Percentiles rank a stretch among this genome's conserved stretches.
Conservation (phyloP, 2,329 filamentous ascomycete species). For the Colletotrichum euphorbiae region DNA sequence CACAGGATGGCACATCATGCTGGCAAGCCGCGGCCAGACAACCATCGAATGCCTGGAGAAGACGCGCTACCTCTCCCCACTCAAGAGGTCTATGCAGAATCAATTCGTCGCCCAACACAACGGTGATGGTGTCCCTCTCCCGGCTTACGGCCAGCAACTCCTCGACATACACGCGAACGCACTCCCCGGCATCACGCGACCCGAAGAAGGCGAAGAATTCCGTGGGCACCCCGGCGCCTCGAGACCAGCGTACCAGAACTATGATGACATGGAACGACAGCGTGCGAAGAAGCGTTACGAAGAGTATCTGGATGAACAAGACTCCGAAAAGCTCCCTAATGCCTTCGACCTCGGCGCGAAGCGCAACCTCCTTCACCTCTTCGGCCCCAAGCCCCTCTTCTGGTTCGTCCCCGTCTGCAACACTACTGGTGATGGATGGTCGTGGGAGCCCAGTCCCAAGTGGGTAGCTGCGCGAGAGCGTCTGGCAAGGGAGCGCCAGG, state of each 20-base stretch:
- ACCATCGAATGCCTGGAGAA: conserved; percentile 98
- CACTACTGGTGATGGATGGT: conserved; percentile 92
- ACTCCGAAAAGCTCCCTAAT: conserved; percentile 88
- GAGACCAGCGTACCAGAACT: conserved; percentile 60
- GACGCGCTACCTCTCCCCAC: conserved; percentile 88
- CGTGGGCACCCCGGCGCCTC: conserved; percentile 50
- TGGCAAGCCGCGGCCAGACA: conserved; percentile 84
- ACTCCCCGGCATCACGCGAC: conserved; percentile 81
- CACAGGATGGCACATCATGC: conserved; percentile 89
- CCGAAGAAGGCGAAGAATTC: conserved; percentile 81
- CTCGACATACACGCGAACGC: conserved; percentile 86
- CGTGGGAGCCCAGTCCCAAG: conserved; percentile 85
- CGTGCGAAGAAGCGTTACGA: conserved; percentile 68
- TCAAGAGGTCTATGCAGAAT: conserved; percentile 77
- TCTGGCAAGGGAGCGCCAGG: conserved; percentile 67
- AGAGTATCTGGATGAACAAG: conserved; percentile 88
- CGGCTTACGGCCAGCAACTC: conserved; percentile 77
- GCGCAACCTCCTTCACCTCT: conserved; percentile 82
- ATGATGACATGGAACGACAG: conserved; percentile 66
- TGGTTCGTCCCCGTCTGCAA: conserved; percentile 88
- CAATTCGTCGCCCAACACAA: conserved; percentile 68
- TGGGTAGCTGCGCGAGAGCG: conserved; percentile 80
- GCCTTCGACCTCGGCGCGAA: conserved; percentile 92
- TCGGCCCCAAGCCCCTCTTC: conserved; percentile 77
- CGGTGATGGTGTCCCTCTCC: conserved; percentile 62